Evolutionary conservation across 1,284 basidiomycete genomes (phyloP).

Genomic region (Sanghuangporus sanghuang): DNA sequence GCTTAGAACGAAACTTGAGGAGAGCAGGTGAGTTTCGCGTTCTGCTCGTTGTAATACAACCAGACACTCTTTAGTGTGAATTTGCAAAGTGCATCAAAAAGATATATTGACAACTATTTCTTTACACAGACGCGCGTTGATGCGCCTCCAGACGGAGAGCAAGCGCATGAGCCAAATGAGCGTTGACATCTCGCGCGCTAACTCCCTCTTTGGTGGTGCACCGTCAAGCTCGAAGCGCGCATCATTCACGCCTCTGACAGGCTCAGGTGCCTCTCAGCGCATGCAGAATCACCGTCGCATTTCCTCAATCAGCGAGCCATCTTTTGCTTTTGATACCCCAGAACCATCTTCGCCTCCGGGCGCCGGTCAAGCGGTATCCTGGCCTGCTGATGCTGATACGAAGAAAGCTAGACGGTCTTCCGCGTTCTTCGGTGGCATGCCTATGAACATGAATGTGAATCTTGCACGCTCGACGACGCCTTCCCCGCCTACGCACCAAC

Average conservation of each 20-base stretch:
- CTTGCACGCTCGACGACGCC: slow-evolving; percentile 30
- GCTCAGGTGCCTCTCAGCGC: slow-evolving; percentile 32
- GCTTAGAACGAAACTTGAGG: slow-evolving; percentile 84
- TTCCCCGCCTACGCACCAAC: slow-evolving; percentile 26
- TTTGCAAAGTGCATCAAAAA: too few species aligned
- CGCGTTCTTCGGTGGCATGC: slow-evolving; percentile 42
- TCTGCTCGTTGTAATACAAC: too few species aligned
- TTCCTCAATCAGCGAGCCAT: slow-evolving; percentile 60
- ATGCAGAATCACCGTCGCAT: slow-evolving; percentile 39
- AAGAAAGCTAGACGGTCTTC: slow-evolving; percentile 42
- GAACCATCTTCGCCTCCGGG: slow-evolving; percentile 26
- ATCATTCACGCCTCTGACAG: slow-evolving; percentile 67
- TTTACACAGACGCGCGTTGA: slow-evolving; percentile 66
- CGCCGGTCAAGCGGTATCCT: slow-evolving; percentile 27
- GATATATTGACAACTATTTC: neutral
- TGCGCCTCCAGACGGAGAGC: slow-evolving; percentile 85
- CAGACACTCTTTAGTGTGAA: too few species aligned
- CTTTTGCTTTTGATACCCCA: slow-evolving; percentile 22
- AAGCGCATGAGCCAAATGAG: slow-evolving; percentile 54
- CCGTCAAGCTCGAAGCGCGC: slow-evolving; percentile 57
- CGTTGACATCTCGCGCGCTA: slow-evolving; percentile 52
- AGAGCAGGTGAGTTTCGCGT: slow-evolving; percentile 61
- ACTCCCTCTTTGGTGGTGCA: slow-evolving; percentile 31
- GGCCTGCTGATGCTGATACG: slow-evolving; percentile 24
- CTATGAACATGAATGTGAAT: slow-evolving; percentile 19